A percentile compares a stretch with the other conserved stretches of the same genome.
phyloP scores from a whole-genome alignment of 2,329 filamentous ascomycete species.

The Curvularia sp. region DNA sequence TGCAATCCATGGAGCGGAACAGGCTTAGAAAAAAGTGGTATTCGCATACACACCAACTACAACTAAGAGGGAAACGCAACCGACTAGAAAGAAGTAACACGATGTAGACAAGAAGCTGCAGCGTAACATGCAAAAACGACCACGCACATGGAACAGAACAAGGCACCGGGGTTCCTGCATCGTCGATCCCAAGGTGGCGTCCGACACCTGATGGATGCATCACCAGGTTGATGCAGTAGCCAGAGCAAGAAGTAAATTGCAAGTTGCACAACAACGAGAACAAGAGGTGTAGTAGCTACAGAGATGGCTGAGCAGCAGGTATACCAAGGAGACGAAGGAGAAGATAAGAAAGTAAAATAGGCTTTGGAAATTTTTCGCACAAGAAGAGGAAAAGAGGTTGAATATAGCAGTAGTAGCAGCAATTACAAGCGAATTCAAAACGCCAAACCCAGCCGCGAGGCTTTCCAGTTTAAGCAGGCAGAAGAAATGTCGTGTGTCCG shows the following conservation, averaged over 20 bases:
- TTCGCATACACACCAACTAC: background rate
- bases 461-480: slow-evolving; percentile 34
- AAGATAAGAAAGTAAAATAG: background rate
- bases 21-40: background rate
- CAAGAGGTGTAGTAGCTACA: background rate
- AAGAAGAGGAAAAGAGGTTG: slow-evolving; percentile 3
- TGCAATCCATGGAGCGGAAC: background rate
- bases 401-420: slow-evolving; percentile 7
- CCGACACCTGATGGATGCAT: slow-evolving; percentile 2
- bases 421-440: slow-evolving; percentile 22
- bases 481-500: slow-evolving; percentile 20
- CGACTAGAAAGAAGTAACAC: background rate
- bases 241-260: background rate
- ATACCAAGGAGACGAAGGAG: slow-evolving; percentile 4
- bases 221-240: slow-evolving; percentile 1
- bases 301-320: background rate
- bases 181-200: slow-evolving; percentile 15
- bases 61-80: background rate
- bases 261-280: slow-evolving; percentile 5
- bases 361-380: background rate
- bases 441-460: slow-evolving; percentile 38
- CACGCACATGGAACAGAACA: background rate
- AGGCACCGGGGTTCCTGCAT: slow-evolving; percentile 4
- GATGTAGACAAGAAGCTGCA: background rate
- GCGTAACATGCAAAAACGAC: background rate